Evolutionary conservation across 345 rosid genomes (phyloP), one percentile per base, ranked within the genome.

Genomic region (Lenwebbia sp.): DNA sequence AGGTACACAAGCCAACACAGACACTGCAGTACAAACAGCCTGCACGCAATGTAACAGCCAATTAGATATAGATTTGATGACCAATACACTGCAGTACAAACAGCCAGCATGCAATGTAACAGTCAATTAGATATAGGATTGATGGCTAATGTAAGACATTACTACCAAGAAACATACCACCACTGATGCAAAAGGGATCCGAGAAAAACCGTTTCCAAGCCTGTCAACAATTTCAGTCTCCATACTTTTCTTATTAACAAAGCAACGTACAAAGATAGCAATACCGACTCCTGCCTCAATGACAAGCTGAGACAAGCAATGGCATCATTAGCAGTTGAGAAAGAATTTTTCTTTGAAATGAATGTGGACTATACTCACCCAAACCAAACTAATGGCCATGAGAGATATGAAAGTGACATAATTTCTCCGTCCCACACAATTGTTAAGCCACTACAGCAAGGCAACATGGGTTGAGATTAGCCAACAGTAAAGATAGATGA

Each of bases 151-250:
- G 10, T 19, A 70, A 70, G 81, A 70, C 47, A 70, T 19, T 37
- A 9, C 81, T 70, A 51, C 30, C 44, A 28, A 5, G 81, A 87
- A 33, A 89, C 82, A 83, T 95, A 97, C 99, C 96, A 97, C 99
- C 84, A 97, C 98, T 5, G 98, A 92, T 13, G 98, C 99, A 90
- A 97, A 97, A 57, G 99, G 98, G 44, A 98, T 95, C 50, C 96
- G 95, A 56, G 99, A 96, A 90, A 97, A 97, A 83, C 99, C 98
- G 89, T 97, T 95, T 90, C 99, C 99, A 84, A 97, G 99, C 86
- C 98, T 95, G 70, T 97, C 96, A 86, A 95, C 91, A 86, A 97
- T 97, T 88, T 96, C 96, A 33, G 96, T 88, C 87, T 94, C 92
- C 99, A 97, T 96, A 86, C 89, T 92, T 88, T 91, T 93, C 91